Conservation (phyloP, 257 asterid species). For the Solanum rostratum region DNA sequence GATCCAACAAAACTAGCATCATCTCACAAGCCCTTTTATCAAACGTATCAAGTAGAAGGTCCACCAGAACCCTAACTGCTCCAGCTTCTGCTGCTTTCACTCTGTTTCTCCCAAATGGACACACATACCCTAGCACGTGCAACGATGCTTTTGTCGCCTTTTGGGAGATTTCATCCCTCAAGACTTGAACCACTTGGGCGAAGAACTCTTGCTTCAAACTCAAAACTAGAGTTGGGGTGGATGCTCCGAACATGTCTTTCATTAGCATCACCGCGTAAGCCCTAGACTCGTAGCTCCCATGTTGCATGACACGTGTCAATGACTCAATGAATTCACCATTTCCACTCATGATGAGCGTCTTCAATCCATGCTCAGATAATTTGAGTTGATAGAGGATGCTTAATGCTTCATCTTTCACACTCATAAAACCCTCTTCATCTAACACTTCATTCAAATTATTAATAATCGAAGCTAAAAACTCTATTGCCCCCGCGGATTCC, state of each 20-base stretch:
- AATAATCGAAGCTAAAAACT: slow-evolving; percentile 43
- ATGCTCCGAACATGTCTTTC: slow-evolving; percentile 28
- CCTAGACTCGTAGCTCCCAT: slow-evolving; percentile 52
- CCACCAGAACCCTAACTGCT: slow-evolving; percentile 18
- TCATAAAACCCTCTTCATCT: slow-evolving; percentile 3
- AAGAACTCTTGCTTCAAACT: slow-evolving; percentile 23
- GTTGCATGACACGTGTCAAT: slow-evolving; percentile 26
- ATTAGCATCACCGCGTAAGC: slow-evolving; percentile 43
- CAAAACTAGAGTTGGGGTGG: slow-evolving; percentile 20
- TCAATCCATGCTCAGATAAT: slow-evolving; percentile 39
- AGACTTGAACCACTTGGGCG: slow-evolving; percentile 22
- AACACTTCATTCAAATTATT: not conserved
- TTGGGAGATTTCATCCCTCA: slow-evolving; percentile 35
- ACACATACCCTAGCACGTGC: slow-evolving; percentile 18
- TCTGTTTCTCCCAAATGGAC: slow-evolving; percentile 50
- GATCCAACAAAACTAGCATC: slow-evolving; percentile 35
- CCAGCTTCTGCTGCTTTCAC: slow-evolving; percentile 60
- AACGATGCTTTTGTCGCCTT: slow-evolving; percentile 40
- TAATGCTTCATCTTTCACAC: slow-evolving; percentile 43
- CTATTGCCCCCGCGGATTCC: slow-evolving; percentile 48
- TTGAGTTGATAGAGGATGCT: slow-evolving; percentile 38
- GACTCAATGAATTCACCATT: slow-evolving; percentile 29
- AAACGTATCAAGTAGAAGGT: slow-evolving; percentile 31
- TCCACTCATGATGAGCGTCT: slow-evolving; percentile 9
- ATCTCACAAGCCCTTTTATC: slow-evolving; percentile 45